phyloP scores from a whole-genome alignment of 495 filamentous ascomycete genomes.

The Neurospora tetraspora region DNA sequence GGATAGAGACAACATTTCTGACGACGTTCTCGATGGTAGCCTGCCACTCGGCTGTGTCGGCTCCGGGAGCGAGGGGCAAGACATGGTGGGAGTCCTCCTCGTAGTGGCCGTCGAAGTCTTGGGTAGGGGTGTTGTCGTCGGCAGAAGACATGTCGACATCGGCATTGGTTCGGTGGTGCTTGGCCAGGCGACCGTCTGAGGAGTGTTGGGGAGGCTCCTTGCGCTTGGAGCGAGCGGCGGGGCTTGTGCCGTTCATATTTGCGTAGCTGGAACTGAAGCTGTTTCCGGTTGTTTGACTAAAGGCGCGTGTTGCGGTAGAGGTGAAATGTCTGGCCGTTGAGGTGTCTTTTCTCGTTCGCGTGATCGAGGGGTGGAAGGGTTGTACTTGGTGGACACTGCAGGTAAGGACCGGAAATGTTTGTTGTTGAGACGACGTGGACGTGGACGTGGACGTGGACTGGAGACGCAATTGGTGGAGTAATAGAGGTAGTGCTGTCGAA shows the following conservation, averaged over 20 bases:
- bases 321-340: background rate
- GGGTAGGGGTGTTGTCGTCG: slow-evolving; percentile 37
- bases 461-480: background rate
- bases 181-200: slow-evolving; percentile 33
- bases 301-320: background rate
- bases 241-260: slow-evolving; percentile 31
- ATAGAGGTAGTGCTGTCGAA: background rate
- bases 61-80: slow-evolving; percentile 36
- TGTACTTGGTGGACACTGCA: background rate
- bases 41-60: slow-evolving; percentile 95
- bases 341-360: background rate
- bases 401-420: background rate
- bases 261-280: no score
- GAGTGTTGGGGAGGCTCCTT: slow-evolving; percentile 32
- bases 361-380: background rate
- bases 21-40: slow-evolving; percentile 90
- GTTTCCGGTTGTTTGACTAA: background rate
- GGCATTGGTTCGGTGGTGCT: slow-evolving; percentile 41
- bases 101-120: slow-evolving; percentile 28
- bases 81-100: slow-evolving; percentile 28
- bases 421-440: background rate
- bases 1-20: slow-evolving; percentile 87
- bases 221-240: slow-evolving; percentile 36
- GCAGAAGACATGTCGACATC: slow-evolving; percentile 27
- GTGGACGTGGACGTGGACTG: background rate